Evolutionary conservation across 805 yeast species (phyloP), one percentile per base, ranked within the genome.

Genomic region (Saturnispora zaruensis): DNA sequence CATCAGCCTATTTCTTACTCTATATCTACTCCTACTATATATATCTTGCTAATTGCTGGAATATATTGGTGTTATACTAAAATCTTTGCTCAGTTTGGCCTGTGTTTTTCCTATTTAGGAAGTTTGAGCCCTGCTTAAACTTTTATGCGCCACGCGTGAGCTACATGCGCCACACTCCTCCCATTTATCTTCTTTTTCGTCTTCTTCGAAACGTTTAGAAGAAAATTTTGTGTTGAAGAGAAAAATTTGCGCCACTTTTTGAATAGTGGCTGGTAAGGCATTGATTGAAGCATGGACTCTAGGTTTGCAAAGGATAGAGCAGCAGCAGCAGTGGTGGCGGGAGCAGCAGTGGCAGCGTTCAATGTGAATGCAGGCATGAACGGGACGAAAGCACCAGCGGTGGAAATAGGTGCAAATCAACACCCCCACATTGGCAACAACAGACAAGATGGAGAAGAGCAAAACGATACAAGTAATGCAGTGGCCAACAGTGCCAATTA

Each of bases 291-390:
- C 20, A 23, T 25, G 41, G 33, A 45, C 25, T 13, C 41, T 8
- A 36, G 24, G 24, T 34, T 33, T 21, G 33, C 24, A 4, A 28
- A 45, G 28, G 47, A 30, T 16, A 43, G 36, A 43, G 44, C 44
- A 28, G 37, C 54, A 6, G 52, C 50, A 21, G 53, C 49, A 6
- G 48, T 48, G 14, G 37, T 44, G 18, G 50, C 55, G 5, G 52
- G 48, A 28, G 53, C 51, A 9, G 48, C 51, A 13, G 37, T 44
- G n/a, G 50, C 53, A 6, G 46, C 45, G 9, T 46, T 28, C 14
- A 16, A 26, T n/a, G 45, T 43, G n/a, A 26, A 41, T 16, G 20
- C 41, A 14, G 6, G 16, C 14, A 26, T n/a, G 14, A 36, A 28
- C 13, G 11, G 5, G 34, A 24, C 36, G 5, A 21, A 16, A 6